Percentiles rank a stretch among this genome's conserved stretches.
Evolutionary conservation across 768 basidiomycete genomes (phyloP).

Genomic region (Tylopilus sp.): DNA sequence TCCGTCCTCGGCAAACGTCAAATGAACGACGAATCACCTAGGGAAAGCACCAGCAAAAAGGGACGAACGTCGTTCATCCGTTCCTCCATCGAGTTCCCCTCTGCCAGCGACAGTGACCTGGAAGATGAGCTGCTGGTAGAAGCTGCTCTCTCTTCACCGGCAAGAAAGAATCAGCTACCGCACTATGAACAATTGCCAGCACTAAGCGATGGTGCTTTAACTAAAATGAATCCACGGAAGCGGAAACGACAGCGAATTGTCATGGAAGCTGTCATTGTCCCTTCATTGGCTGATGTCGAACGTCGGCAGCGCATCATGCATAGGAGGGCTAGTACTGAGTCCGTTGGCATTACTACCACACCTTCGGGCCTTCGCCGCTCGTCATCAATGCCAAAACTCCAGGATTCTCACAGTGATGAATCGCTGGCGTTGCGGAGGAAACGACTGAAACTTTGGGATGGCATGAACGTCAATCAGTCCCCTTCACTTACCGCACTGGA

Average conservation of each 20-base stretch:
- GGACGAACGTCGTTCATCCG: constrained; percentile 30
- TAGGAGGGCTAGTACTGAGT: constrained; percentile 21
- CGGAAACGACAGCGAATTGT: constrained; percentile 49
- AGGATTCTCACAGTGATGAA: constrained; percentile 15
- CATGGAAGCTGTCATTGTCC: constrained; percentile 53
- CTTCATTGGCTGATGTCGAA: constrained; percentile 32
- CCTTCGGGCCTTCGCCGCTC: constrained; percentile 25
- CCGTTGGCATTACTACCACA: background rate
- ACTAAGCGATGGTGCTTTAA: constrained; percentile 4
- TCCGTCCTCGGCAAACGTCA: constrained; percentile 46
- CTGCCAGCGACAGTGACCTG: constrained; percentile 23
- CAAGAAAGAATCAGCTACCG: constrained; percentile 9
- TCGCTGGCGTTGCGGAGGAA: constrained; percentile 13
- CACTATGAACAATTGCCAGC: background rate
- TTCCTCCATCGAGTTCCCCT: constrained; percentile 31
- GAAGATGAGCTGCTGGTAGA: constrained; percentile 31
- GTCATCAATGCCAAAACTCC: constrained; percentile 22
- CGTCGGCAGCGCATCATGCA: constrained; percentile 17
- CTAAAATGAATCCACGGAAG: constrained; percentile 12
- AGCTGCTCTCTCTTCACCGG: constrained; percentile 20
- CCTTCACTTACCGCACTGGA: constrained; percentile 21
- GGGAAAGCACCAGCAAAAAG: constrained; percentile 23
- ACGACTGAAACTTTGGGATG: constrained; percentile 25
- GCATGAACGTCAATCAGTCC: constrained; percentile 11
- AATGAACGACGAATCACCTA: constrained; percentile 34